These are phyloP conservation scores for Lycium ferocissimum DNA, from an alignment of 257 asterid species.

Conservation along the genomic window DNA sequence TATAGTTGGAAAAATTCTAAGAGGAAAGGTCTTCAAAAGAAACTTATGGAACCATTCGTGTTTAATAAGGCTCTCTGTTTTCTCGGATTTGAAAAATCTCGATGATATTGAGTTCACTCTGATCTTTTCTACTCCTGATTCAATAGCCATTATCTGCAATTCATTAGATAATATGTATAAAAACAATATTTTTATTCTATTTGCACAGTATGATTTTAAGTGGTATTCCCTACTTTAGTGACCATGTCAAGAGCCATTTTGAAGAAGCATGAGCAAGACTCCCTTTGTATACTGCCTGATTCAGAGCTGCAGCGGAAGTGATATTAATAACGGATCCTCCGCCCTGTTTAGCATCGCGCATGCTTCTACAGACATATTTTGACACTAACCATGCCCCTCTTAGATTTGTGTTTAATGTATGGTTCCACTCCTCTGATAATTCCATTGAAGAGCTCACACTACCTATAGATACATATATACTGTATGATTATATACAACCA, in stretches of 20 bases:
- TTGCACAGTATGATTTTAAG: too few species aligned
- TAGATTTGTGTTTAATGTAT: constrained; percentile 38
- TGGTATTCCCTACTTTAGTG: background rate
- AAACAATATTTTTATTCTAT: too few species aligned
- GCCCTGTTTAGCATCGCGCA: constrained; percentile 40
- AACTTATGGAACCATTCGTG: constrained; percentile 42
- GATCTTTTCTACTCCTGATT: constrained; percentile 44
- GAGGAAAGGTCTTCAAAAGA: constrained; percentile 33
- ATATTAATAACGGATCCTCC: constrained; percentile 51
- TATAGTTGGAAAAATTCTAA: constrained; percentile 29
- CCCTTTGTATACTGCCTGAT: constrained; percentile 39
- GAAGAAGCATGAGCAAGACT: constrained; percentile 39
- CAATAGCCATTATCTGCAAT: constrained; percentile 51
- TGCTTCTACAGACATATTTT: constrained; percentile 39
- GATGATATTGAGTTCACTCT: constrained; percentile 53
- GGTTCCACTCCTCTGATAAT: constrained; percentile 44
- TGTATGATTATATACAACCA: background rate
- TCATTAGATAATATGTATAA: background rate
- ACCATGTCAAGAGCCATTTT: constrained; percentile 23
- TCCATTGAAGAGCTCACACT: constrained; percentile 38
- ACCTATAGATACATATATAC: constrained; percentile 28
- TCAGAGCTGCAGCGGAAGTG: constrained; percentile 43
- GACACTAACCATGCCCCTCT: constrained; percentile 48
- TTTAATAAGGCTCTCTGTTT: constrained; percentile 38
- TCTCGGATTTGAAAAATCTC: constrained; percentile 49